These are phyloP conservation scores for Trametes punicea DNA, from an alignment of 768 basidiomycete genomes.

Conservation along the genomic window DNA sequence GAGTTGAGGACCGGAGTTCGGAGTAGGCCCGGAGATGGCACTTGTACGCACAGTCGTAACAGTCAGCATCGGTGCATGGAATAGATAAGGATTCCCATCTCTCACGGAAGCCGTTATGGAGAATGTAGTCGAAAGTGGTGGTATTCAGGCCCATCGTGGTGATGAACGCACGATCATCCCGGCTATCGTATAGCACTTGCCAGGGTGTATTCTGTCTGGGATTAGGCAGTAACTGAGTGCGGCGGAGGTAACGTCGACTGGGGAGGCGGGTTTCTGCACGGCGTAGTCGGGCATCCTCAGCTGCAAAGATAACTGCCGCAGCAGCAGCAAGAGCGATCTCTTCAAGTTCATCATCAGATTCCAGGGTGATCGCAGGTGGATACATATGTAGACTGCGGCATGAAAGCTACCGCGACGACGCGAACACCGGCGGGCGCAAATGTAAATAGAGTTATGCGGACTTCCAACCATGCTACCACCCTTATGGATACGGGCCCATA, in stretches of 20 bases:
- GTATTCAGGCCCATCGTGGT: slow-evolving; percentile 37
- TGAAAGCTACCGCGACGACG: too few relatives aligned
- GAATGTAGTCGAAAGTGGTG: slow-evolving; percentile 33
- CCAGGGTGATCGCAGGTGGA: neutral
- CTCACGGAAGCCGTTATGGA: slow-evolving; percentile 31
- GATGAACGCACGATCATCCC: slow-evolving; percentile 39
- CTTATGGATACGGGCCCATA: too few relatives aligned
- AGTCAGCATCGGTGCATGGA: slow-evolving; percentile 29
- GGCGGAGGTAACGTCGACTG: slow-evolving; percentile 30
- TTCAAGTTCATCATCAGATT: neutral
- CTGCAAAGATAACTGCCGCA: neutral
- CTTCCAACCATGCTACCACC: too few relatives aligned
- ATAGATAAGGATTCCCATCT: slow-evolving; percentile 25
- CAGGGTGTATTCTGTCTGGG: slow-evolving; percentile 36
- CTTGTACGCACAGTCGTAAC: too few relatives aligned
- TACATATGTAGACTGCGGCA: neutral
- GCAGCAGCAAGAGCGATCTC: neutral
- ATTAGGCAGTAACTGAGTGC: slow-evolving; percentile 33
- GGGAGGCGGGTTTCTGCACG: slow-evolving; percentile 5
- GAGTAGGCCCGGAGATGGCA: too few relatives aligned
- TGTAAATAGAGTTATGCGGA: too few relatives aligned
- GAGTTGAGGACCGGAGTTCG: too few relatives aligned
- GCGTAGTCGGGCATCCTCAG: neutral
- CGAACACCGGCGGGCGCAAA: too few relatives aligned
- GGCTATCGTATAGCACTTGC: slow-evolving; percentile 32